Percentiles rank a stretch among this genome's conserved stretches.
These are phyloP conservation scores for Ceratocystis ficicola DNA, from an alignment of 2,329 filamentous ascomycete species.

Conservation along the genomic window DNA sequence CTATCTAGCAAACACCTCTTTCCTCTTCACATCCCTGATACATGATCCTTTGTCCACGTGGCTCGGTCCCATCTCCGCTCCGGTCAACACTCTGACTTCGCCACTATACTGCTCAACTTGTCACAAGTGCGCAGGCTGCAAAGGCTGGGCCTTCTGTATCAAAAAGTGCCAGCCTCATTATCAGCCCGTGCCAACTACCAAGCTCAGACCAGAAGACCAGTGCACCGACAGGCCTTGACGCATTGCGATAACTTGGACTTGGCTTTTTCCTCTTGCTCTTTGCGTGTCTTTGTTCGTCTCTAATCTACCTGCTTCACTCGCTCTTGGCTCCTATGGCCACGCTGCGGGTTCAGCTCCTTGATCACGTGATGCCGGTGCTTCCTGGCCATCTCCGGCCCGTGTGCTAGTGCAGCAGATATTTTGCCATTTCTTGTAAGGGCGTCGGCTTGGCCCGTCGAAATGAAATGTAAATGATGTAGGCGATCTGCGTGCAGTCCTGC, in stretches of 20 bases:
- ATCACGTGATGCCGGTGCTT: background rate
- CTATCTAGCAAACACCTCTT: background rate
- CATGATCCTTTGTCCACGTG: background rate
- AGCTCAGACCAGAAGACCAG: no score
- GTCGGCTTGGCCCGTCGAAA: background rate
- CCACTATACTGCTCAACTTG: background rate
- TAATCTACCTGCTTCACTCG: no score
- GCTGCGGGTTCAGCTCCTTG: background rate
- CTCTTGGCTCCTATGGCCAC: background rate
- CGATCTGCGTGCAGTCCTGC: no score
- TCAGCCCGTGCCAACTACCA: conserved; percentile 1
- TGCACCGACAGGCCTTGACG: background rate
- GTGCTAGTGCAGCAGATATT: background rate
- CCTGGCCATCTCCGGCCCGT: background rate
- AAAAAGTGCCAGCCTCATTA: background rate
- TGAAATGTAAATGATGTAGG: no score
- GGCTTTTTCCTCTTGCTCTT: no score
- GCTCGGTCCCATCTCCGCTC: conserved; percentile 11
- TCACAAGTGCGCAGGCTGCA: background rate
- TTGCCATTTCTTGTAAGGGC: background rate
- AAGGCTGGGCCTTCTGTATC: no score
- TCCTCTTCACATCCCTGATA: background rate
- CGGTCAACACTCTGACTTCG: background rate
- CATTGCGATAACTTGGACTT: background rate
- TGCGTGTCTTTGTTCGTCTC: no score